These are phyloP conservation scores for Prunus davidiana DNA, from an alignment of 306 rosid species.

Conservation along the genomic window DNA sequence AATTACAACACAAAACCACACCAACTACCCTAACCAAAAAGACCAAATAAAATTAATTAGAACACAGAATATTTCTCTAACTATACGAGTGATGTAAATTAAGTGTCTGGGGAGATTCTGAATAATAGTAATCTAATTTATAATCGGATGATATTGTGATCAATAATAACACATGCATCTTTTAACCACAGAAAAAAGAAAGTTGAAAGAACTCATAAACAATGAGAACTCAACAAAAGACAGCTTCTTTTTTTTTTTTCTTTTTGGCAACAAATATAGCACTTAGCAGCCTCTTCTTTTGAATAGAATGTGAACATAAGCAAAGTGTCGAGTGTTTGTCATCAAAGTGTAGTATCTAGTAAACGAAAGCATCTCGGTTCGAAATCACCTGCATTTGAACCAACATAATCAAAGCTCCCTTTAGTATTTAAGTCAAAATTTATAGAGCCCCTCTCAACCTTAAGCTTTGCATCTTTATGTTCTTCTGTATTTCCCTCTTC, in stretches of 20 bases:
- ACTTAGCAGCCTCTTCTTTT: neutral
- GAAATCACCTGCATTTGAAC: conserved; percentile 50
- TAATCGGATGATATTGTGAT: no score
- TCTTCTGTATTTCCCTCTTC: conserved; percentile 37
- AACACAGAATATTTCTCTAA: no score
- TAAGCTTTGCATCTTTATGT: conserved; percentile 42
- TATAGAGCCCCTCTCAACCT: conserved; percentile 43
- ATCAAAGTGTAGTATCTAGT: conserved; percentile 34
- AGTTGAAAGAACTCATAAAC: no score
- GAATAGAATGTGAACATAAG: neutral
- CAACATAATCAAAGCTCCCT: conserved; percentile 56
- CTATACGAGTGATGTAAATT: no score
- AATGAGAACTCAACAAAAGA: no score
- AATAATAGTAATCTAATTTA: neutral
- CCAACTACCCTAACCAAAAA: no score
- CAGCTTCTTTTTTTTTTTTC: neutral
- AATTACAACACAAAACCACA: no score
- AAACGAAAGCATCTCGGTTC: conserved; percentile 50
- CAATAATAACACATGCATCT: no score
- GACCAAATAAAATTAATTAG: no score
- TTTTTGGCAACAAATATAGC: neutral
- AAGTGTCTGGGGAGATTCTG: no score
- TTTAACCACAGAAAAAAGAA: no score
- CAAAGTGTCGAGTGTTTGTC: neutral
- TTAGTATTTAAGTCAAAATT: conserved; percentile 73